Evolutionary conservation across 129 eudicot species (phyloP), one percentile per base, ranked within the genome.

Genomic region (Saussurea involucrata): DNA sequence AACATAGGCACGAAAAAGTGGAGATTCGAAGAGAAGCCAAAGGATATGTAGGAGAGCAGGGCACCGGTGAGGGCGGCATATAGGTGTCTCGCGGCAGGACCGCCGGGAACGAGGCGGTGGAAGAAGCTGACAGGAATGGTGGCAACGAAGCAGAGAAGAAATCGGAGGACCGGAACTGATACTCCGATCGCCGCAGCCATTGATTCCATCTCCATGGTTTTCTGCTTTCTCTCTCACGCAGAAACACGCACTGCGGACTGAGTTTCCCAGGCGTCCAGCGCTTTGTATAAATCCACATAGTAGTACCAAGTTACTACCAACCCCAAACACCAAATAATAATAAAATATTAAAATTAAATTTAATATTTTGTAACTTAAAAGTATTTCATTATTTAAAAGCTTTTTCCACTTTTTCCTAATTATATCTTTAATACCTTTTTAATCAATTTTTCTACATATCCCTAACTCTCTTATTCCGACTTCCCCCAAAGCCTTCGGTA

Each of bases 171-270:
- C 42, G 99, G 80, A 21, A 95, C 92, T 24, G 98, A 95, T 1
- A 95, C 86, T 65, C 99, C 99, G 86, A 92, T 86, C 27, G 97
- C 86, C 32, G 92, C 79, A 49, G 99, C 99, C 94, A 86, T 85
- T 49, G 92, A 74, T 55, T 80, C 90, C 91, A 95, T 78, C 72
- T 89, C 92, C 87, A 90, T 81, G 76, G 75, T 74, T 63, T 36
- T 32, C 24, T 73, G 69, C 12, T 63, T 73, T 74, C 70, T 63
- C 79, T 75, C 64, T 37, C 79, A 63, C 72, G 60, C 75, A 71
- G 75, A 46, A 71, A 27, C 75, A 71, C 72, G 21, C 70, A 74
- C 11, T 61, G 57, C 13, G 37, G 75, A 68, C 81, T 68, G 68
- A 77, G 81, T 77, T 77, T 77, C 32, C 81, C 25, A 77, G 81